Conservation (phyloP, 2,329 filamentous ascomycete species). For the Helotiales sp. region DNA sequence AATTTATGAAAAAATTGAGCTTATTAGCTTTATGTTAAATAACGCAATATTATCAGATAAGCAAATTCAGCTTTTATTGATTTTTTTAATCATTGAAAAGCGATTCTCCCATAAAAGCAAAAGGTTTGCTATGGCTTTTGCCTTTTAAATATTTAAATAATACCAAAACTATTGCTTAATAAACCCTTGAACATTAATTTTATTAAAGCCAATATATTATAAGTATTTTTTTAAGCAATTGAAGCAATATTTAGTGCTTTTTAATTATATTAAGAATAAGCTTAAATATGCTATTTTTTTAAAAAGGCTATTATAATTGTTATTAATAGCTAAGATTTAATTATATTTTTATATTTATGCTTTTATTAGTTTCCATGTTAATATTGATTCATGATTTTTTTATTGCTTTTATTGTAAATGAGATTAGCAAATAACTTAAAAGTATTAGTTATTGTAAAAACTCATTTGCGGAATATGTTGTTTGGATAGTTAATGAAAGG, state of each 20-base stretch:
- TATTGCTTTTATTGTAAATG: neutral
- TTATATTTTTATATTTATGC: constrained; percentile 15
- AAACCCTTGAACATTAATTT: constrained; percentile 18
- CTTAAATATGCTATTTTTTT: constrained; percentile 11
- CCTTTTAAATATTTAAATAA: constrained; percentile 16
- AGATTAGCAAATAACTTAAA: constrained; percentile 17
- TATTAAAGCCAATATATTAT: constrained; percentile 17
- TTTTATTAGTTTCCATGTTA: constrained; percentile 7
- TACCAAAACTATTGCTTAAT: constrained; percentile 14
- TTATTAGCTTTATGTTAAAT: neutral
- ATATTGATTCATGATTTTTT: constrained; percentile 3
- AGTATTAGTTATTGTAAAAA: constrained; percentile 9
- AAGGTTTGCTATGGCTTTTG: constrained; percentile 17
- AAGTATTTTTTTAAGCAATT: constrained; percentile 18
- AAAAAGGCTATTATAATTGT: constrained; percentile 8
- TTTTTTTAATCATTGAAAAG: constrained; percentile 8
- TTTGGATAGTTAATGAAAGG: constrained; percentile 9
- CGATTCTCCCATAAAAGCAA: neutral
- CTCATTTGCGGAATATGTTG: constrained; percentile 18
- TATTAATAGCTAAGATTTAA: constrained; percentile 21
- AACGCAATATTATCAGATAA: constrained; percentile 13
- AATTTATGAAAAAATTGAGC: constrained; percentile 6
- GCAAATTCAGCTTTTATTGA: constrained; percentile 16
- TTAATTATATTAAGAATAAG: constrained; percentile 15
- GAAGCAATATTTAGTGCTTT: constrained; percentile 17